Conservation (phyloP, 768 basidiomycete species). For the Kondoa subrosea region DNA sequence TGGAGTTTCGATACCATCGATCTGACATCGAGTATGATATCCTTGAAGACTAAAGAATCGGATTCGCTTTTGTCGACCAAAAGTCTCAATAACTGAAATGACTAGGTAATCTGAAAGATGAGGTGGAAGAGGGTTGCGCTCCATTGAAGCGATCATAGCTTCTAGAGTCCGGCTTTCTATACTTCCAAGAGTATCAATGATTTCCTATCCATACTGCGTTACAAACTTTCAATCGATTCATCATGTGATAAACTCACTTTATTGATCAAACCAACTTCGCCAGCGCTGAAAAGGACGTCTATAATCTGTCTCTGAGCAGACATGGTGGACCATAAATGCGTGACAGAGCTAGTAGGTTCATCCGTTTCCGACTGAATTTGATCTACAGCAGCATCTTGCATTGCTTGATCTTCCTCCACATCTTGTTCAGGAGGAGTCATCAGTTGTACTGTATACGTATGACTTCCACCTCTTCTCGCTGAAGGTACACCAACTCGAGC, state of each 20-base stretch:
- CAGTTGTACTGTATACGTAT: slow-evolving; percentile 1
- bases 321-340: slow-evolving; percentile 34
- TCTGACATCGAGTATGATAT: slow-evolving; percentile 47
- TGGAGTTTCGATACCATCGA: slow-evolving; percentile 37
- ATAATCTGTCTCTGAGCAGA: slow-evolving; percentile 65
- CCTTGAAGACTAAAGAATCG: slow-evolving; percentile 61
- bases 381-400: too few species aligned
- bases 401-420: slow-evolving; percentile 35
- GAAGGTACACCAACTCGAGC: slow-evolving; percentile 56
- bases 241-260: slow-evolving; percentile 8
- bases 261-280: slow-evolving; percentile 33
- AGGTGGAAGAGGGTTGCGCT: slow-evolving; percentile 46
- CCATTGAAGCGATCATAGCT: slow-evolving; percentile 47
- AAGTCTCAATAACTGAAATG: slow-evolving; percentile 57
- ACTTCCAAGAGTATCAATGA: slow-evolving; percentile 33
- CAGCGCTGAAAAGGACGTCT: slow-evolving; percentile 53
- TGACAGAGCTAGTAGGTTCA: background rate
- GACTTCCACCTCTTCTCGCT: background rate
- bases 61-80: slow-evolving; percentile 69
- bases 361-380: background rate
- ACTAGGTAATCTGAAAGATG: slow-evolving; percentile 59
- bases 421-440: slow-evolving; percentile 34
- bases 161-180: slow-evolving; percentile 73
- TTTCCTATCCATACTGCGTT: slow-evolving; percentile 45
- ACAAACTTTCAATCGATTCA: background rate